Evolutionary conservation across 495 filamentous ascomycete species (phyloP).

Genomic region (Tetracladium marchalianum): DNA sequence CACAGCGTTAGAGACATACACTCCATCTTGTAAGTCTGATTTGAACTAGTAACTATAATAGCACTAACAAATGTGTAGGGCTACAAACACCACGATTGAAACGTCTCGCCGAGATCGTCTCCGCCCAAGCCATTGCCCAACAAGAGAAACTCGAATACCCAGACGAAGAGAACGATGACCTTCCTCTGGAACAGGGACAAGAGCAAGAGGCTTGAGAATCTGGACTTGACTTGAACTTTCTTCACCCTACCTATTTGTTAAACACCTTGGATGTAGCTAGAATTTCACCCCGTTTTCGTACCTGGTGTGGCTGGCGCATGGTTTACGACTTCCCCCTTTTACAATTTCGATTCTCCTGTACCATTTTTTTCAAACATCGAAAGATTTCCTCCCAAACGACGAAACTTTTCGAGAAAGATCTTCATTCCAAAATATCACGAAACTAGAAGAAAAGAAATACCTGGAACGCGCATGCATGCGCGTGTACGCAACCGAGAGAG

Average conservation of each 20-base stretch:
- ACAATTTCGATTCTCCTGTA: constrained; percentile 18
- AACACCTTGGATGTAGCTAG: too few species aligned
- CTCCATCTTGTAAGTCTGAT: constrained; percentile 70
- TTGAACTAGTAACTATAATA: constrained; percentile 2
- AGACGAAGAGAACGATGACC: constrained; percentile 11
- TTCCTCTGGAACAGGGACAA: not conserved
- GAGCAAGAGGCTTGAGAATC: too few species aligned
- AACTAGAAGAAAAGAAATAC: too few species aligned
- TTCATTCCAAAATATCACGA: too few species aligned
- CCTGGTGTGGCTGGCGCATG: too few species aligned
- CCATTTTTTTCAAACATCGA: constrained; percentile 14
- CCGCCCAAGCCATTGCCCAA: constrained; percentile 86
- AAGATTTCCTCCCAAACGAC: constrained; percentile 18
- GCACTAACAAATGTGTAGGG: constrained; percentile 42
- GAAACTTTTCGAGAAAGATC: too few species aligned
- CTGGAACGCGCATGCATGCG: too few species aligned
- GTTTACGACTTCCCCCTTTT: too few species aligned
- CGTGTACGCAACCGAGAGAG: too few species aligned
- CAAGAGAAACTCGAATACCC: constrained; percentile 69
- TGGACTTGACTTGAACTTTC: too few species aligned
- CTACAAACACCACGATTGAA: constrained; percentile 92
- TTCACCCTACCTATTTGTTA: too few species aligned
- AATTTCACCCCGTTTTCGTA: not conserved
- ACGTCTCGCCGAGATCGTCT: constrained; percentile 93
- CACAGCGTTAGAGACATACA: constrained; percentile 95